Evolutionary conservation across 352 stramenopile genomes (phyloP).

Genomic region (Paralagenidium karlingii): DNA sequence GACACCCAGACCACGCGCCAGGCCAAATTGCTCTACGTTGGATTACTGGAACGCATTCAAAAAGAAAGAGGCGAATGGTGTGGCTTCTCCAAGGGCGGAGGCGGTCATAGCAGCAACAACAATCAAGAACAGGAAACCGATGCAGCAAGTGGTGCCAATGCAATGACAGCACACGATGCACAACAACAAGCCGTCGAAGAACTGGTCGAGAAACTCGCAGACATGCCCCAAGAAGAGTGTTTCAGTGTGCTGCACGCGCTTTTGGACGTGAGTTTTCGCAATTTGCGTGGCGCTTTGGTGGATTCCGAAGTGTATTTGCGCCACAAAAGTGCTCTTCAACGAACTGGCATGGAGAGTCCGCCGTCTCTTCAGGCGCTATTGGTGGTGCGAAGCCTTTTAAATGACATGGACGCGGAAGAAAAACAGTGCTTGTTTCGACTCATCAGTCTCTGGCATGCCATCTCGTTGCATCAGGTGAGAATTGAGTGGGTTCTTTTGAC

Average conservation of each 20-base stretch:
- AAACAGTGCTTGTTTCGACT: conserved; percentile 37
- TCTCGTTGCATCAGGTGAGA: no score
- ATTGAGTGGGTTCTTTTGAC: no score
- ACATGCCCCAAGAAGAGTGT: conserved; percentile 12
- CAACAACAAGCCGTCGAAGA: conserved; percentile 9
- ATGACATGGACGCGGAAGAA: conserved; percentile 26
- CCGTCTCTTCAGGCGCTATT: conserved; percentile 25
- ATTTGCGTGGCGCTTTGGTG: conserved; percentile 41
- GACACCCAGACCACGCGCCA: conserved; percentile 25
- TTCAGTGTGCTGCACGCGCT: conserved; percentile 39
- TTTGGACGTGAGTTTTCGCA: conserved; percentile 53
- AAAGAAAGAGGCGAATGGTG: conserved; percentile 56
- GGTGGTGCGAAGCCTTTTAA: conserved; percentile 26
- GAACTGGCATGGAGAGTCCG: conserved; percentile 20
- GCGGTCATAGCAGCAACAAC: neutral
- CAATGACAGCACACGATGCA: no score
- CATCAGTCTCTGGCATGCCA: conserved; percentile 36
- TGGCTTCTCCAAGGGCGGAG: conserved; percentile 18
- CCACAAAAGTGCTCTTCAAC: conserved; percentile 21
- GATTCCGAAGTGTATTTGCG: conserved; percentile 22
- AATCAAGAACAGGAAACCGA: neutral
- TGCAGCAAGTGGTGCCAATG: neutral
- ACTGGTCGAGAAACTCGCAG: conserved; percentile 3
- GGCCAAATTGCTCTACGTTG: conserved; percentile 57
- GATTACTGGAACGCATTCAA: conserved; percentile 45